Evolutionary conservation across 106 monocot genomes (phyloP).

Genomic region (Amphibolis antarctica): DNA sequence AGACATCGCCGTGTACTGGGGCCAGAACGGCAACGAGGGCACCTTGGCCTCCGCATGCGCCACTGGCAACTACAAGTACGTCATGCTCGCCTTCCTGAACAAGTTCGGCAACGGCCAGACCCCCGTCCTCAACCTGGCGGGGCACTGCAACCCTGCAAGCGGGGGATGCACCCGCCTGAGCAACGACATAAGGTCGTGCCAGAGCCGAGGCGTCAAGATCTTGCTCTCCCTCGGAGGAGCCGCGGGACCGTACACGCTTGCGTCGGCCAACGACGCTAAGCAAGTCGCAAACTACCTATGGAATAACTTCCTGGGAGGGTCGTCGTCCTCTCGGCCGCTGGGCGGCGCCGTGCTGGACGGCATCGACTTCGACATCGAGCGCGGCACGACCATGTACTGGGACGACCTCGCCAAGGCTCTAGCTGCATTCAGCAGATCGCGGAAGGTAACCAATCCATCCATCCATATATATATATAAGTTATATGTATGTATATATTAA

Average conservation of each 20-base stretch:
- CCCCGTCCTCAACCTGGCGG: slow-evolving; percentile 10
- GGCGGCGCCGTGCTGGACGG: slow-evolving; percentile 9
- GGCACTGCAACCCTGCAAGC: slow-evolving; percentile 7
- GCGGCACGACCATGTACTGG: slow-evolving; percentile 1
- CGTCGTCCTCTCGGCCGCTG: slow-evolving; percentile 1
- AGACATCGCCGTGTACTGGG: slow-evolving; percentile 7
- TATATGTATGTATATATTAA: too few relatives aligned
- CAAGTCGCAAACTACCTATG: slow-evolving; percentile 5
- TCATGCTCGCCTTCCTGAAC: slow-evolving; percentile 8
- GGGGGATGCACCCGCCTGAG: neutral
- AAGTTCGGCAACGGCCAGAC: slow-evolving; percentile 4
- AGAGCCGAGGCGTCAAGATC: slow-evolving; percentile 5
- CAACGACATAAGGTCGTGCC: slow-evolving; percentile 5
- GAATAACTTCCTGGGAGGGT: slow-evolving; percentile 5
- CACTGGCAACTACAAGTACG: slow-evolving; percentile 12
- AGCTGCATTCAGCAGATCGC: neutral
- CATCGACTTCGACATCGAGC: slow-evolving; percentile 16
- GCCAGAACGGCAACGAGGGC: slow-evolving; percentile 6
- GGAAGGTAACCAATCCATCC: too few relatives aligned
- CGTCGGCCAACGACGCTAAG: neutral
- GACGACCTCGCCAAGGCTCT: slow-evolving; percentile 7
- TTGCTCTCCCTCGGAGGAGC: slow-evolving; percentile 9
- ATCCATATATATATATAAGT: too few relatives aligned
- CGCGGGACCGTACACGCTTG: neutral
- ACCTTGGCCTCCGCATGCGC: neutral